A percentile compares a stretch with the other conserved stretches of the same genome.
phyloP scores from a whole-genome alignment of 75 land plant species.

The Cupressus sempervirens region DNA sequence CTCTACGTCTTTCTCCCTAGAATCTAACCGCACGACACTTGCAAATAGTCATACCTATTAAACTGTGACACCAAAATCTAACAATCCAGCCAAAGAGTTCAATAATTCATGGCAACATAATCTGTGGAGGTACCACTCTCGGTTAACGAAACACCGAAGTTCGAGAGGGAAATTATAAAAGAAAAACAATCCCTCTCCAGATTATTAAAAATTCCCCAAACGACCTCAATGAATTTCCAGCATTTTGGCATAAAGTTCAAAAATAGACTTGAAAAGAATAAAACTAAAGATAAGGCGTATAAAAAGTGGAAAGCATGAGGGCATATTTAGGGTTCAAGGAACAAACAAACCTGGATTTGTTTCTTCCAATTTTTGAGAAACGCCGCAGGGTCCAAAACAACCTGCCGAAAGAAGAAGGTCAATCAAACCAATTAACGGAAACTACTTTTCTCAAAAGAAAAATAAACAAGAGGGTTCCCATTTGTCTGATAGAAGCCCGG shows the following conservation, averaged over 20 bases:
- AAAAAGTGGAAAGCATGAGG: background rate
- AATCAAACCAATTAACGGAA: background rate
- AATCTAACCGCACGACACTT: background rate
- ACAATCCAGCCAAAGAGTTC: background rate
- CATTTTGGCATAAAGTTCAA: background rate
- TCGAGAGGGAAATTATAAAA: background rate
- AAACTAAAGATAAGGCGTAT: background rate
- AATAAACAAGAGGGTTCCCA: background rate
- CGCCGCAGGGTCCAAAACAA: constrained; percentile 23
- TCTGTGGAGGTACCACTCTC: background rate
- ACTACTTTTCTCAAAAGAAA: background rate
- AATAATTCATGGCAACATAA: background rate
- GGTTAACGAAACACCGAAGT: background rate
- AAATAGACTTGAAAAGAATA: background rate
- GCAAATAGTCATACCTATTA: background rate
- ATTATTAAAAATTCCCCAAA: background rate
- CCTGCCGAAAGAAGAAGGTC: constrained; percentile 5
- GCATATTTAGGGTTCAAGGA: background rate
- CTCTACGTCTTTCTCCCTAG: background rate
- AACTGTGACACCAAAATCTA: background rate
- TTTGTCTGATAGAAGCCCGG: background rate
- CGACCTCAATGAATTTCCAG: background rate
- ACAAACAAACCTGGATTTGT: constrained; percentile 20
- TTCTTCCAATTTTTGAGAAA: constrained; percentile 23
- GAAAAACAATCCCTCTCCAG: background rate